A percentile compares a stretch with the other conserved stretches of the same genome.
phyloP scores from a whole-genome alignment of 2,329 filamentous ascomycete species.

The Verticillium alfalfae region DNA sequence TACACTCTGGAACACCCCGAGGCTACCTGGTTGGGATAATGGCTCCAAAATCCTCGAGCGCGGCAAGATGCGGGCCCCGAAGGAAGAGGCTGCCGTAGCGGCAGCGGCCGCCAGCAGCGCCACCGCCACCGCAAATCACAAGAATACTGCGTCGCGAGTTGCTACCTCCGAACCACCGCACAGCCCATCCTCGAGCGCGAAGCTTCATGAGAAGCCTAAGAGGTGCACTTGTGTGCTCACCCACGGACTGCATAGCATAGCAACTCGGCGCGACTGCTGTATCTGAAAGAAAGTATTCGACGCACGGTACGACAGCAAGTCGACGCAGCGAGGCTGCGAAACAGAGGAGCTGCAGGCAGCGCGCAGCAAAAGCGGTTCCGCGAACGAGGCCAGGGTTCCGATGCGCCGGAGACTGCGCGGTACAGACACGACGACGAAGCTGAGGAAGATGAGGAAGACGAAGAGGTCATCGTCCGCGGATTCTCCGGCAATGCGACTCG shows the following conservation, averaged over 20 bases:
- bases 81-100: slow-evolving; percentile 18
- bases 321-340: too few species aligned
- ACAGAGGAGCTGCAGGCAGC: too few species aligned
- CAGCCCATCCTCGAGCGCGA: neutral
- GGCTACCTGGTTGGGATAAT: slow-evolving; percentile 60
- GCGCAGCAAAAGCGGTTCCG: slow-evolving; percentile 2
- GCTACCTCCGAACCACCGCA: neutral
- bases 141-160: slow-evolving; percentile 5
- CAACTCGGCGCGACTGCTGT: slow-evolving; percentile 95
- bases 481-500: slow-evolving; percentile 85
- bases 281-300: slow-evolving; percentile 98
- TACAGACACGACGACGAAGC: slow-evolving; percentile 13
- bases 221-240: slow-evolving; percentile 91
- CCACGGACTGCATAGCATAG: slow-evolving; percentile 93
- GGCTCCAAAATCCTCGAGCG: slow-evolving; percentile 27
- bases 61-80: slow-evolving; percentile 12
- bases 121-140: slow-evolving; percentile 18
- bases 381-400: slow-evolving; percentile 13
- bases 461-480: slow-evolving; percentile 83
- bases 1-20: slow-evolving; percentile 87
- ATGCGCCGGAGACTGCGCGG: slow-evolving; percentile 21
- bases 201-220: slow-evolving; percentile 51
- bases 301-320: slow-evolving; percentile 67
- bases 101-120: slow-evolving; percentile 16
- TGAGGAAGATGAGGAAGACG: slow-evolving; percentile 58